Conservation (phyloP, 257 asterid genomes). For the Solanum tarijense region DNA sequence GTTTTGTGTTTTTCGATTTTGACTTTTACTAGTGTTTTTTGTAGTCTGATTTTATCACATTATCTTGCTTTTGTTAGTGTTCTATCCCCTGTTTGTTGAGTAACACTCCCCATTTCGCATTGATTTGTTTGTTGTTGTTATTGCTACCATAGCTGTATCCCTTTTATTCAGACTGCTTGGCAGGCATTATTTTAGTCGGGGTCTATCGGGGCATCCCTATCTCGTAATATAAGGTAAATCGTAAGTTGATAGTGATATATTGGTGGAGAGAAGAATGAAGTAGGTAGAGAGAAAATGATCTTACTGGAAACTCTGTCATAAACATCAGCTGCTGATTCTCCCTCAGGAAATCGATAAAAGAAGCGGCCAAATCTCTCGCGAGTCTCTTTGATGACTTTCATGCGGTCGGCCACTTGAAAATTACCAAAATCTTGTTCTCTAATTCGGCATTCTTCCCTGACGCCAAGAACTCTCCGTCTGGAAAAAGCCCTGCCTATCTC, state of each 20-base stretch:
- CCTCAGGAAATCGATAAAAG: constrained; percentile 87
- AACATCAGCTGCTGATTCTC: constrained; percentile 94
- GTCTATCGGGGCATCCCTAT: background rate
- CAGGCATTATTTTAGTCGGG: background rate
- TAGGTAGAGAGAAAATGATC: constrained; percentile 3
- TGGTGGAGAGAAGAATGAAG: background rate
- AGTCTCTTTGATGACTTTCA: constrained; percentile 69
- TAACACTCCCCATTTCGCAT: background rate
- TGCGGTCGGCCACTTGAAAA: constrained; percentile 77
- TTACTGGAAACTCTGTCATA: constrained; percentile 86
- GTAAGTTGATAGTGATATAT: background rate
- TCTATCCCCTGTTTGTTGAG: background rate
- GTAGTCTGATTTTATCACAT: background rate
- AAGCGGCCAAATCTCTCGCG: constrained; percentile 85
- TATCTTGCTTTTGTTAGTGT: background rate
- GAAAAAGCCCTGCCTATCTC: constrained; percentile 75
- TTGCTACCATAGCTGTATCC: background rate
- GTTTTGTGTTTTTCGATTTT: background rate
- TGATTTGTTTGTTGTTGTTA: background rate
- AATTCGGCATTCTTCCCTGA: constrained; percentile 82
- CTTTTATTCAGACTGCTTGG: background rate
- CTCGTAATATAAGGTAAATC: background rate
- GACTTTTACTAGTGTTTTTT: background rate
- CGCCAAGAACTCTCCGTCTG: constrained; percentile 52
- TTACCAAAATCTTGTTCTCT: constrained; percentile 96